phyloP scores from a whole-genome alignment of 257 asterid genomes.

The Handroanthus guayacan region DNA sequence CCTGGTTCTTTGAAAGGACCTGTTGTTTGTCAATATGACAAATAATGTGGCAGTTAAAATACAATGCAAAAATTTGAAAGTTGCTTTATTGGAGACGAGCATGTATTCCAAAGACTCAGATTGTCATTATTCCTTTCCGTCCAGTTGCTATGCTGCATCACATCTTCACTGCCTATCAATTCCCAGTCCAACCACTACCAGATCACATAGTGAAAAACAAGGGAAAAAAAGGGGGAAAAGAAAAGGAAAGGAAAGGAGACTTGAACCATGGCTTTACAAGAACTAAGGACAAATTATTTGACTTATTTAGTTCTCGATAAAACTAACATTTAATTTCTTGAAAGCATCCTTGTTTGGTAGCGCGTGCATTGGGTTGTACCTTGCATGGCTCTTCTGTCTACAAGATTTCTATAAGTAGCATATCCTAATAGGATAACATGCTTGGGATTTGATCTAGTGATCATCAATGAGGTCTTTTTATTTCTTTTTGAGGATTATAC shows the following conservation, averaged over 20 bases:
- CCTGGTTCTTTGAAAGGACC: constrained; percentile 4
- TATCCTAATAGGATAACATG: constrained; percentile 24
- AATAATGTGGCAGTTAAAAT: background rate
- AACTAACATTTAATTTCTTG: background rate
- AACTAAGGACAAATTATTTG: background rate
- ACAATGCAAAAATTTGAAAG: background rate
- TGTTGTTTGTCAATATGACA: background rate
- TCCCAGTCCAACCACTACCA: background rate
- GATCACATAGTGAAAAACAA: background rate
- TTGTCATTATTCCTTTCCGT: constrained; percentile 9
- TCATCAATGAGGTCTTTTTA: constrained; percentile 25
- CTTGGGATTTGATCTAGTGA: constrained; percentile 20
- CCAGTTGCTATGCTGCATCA: background rate
- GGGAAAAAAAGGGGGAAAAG: background rate
- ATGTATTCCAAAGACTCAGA: constrained; percentile 12
- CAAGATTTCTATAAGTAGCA: constrained; percentile 19
- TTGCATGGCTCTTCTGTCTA: background rate
- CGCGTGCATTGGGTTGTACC: background rate
- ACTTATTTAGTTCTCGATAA: constrained; percentile 4
- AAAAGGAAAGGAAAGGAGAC: background rate
- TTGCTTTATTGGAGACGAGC: background rate
- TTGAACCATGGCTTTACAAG: background rate
- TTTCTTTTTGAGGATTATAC: constrained; percentile 19
- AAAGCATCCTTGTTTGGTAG: background rate
- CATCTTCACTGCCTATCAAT: background rate